Percentiles rank a stretch among this genome's conserved stretches.
Conservation (phyloP, 1,284 basidiomycete species). For the Coniferiporia sulphurascens region DNA sequence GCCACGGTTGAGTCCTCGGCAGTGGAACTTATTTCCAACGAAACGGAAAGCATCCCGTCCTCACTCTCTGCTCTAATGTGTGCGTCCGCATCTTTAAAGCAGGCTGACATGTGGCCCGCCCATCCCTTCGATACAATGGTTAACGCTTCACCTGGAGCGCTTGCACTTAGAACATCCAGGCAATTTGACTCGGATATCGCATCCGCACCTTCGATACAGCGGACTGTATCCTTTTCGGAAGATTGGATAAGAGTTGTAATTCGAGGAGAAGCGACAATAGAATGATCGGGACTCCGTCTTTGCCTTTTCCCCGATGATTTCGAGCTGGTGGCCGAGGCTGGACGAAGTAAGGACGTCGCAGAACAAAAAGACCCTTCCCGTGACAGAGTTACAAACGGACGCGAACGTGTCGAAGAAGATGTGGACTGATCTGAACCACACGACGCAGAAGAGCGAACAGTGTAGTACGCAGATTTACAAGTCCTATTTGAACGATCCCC, state of each 20-base stretch:
- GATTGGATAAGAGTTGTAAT: background rate
- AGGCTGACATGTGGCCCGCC: background rate
- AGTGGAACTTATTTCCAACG: background rate
- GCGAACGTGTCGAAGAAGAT: background rate
- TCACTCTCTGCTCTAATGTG: background rate
- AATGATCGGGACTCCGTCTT: background rate
- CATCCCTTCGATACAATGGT: background rate
- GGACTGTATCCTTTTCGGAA: background rate
- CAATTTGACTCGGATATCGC: background rate
- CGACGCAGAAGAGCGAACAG: constrained; percentile 10
- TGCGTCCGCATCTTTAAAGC: background rate
- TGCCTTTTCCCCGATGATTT: background rate
- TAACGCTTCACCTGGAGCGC: background rate
- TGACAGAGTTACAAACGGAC: background rate
- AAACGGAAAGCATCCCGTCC: background rate
- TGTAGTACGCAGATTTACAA: constrained; percentile 12
- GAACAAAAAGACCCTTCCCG: constrained; percentile 4
- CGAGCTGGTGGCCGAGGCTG: background rate
- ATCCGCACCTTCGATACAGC: background rate
- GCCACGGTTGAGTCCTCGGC: background rate
- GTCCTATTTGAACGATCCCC: constrained; percentile 3
- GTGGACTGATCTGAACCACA: constrained; percentile 2
- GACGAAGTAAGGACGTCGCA: background rate
- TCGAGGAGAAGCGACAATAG: background rate
- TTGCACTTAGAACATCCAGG: background rate